Percentiles rank a stretch among this genome's conserved stretches.
phyloP scores from a whole-genome alignment of 169 alveolate genomes.

The Prorocentrum cordatum region DNA sequence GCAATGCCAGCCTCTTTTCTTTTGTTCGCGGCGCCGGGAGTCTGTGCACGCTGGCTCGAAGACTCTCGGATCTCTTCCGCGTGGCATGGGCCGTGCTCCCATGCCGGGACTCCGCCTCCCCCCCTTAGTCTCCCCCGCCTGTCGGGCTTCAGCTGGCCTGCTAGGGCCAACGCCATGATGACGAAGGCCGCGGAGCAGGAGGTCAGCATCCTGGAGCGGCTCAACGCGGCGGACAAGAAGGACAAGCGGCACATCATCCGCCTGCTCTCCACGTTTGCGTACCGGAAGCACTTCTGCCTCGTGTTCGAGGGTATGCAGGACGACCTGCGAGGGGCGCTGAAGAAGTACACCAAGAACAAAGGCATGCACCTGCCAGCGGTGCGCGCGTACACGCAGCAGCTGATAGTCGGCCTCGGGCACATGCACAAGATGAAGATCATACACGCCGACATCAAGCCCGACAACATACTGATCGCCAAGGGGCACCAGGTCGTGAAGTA shows the following conservation, averaged over 20 bases:
- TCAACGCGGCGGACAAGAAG: constrained; percentile 44
- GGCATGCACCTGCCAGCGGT: constrained; percentile 24
- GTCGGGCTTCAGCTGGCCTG: not conserved
- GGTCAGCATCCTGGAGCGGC: constrained; percentile 17
- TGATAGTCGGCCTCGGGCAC: constrained; percentile 2
- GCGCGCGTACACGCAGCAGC: constrained; percentile 54
- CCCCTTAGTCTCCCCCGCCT: too few relatives aligned
- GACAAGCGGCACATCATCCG: constrained; percentile 40
- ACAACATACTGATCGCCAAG: constrained; percentile 25
- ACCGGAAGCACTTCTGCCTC: constrained; percentile 28
- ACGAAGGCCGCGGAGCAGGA: constrained; percentile 14
- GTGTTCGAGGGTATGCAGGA: constrained; percentile 26
- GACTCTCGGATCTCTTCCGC: too few relatives aligned
- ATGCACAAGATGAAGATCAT: constrained; percentile 35
- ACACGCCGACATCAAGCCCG: constrained; percentile 63
- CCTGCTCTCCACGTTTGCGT: not conserved
- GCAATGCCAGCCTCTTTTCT: too few relatives aligned
- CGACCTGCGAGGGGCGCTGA: constrained; percentile 50
- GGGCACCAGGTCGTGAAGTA: not conserved
- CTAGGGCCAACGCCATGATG: constrained; percentile 45
- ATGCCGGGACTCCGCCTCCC: too few relatives aligned
- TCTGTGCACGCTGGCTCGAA: too few relatives aligned
- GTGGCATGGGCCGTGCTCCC: too few relatives aligned
- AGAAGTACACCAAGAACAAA: constrained; percentile 46
- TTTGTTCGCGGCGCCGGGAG: too few relatives aligned